These are phyloP conservation scores for Trametes cingulata DNA, from an alignment of 768 basidiomycete genomes.

Conservation along the genomic window DNA sequence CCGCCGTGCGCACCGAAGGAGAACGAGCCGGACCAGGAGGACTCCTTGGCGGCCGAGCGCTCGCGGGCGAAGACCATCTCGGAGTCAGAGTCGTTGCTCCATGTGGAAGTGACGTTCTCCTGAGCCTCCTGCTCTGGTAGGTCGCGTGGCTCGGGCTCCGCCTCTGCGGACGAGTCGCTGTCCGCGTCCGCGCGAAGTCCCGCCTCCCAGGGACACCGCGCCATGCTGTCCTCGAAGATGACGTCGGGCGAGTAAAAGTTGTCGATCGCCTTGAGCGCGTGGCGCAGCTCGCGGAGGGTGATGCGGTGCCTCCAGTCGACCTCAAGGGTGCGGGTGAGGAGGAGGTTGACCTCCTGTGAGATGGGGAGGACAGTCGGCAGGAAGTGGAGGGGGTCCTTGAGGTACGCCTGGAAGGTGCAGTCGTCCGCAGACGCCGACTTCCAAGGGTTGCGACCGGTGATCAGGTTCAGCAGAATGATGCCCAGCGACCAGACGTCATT, in stretches of 20 bases:
- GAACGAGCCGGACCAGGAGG: conserved; percentile 22
- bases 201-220: conserved; percentile 75
- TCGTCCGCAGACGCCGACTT: conserved; percentile 81
- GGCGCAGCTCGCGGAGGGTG: conserved; percentile 49
- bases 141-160: conserved; percentile 45
- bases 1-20: conserved; percentile 20
- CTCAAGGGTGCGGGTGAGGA: conserved; percentile 36
- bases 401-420: conserved; percentile 87
- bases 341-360: conserved; percentile 37
- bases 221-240: conserved; percentile 80
- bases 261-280: conserved; percentile 54
- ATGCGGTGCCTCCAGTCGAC: conserved; percentile 38
- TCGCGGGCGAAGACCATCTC: conserved; percentile 34
- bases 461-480: conserved; percentile 93
- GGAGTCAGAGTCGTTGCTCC: conserved; percentile 31
- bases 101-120: conserved; percentile 25
- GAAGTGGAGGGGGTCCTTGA: conserved; percentile 74
- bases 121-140: conserved; percentile 30
- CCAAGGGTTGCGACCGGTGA: conserved; percentile 96
- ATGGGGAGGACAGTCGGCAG: conserved; percentile 57
- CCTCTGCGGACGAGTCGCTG: conserved; percentile 51
- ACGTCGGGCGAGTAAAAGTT: conserved; percentile 76
- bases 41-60: conserved; percentile 17
- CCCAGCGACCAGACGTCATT: conserved; percentile 98
- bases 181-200: conserved; percentile 58